phyloP scores from a whole-genome alignment of 2,329 filamentous ascomycete species.

The Pseudogymnoascus verrucosus region DNA sequence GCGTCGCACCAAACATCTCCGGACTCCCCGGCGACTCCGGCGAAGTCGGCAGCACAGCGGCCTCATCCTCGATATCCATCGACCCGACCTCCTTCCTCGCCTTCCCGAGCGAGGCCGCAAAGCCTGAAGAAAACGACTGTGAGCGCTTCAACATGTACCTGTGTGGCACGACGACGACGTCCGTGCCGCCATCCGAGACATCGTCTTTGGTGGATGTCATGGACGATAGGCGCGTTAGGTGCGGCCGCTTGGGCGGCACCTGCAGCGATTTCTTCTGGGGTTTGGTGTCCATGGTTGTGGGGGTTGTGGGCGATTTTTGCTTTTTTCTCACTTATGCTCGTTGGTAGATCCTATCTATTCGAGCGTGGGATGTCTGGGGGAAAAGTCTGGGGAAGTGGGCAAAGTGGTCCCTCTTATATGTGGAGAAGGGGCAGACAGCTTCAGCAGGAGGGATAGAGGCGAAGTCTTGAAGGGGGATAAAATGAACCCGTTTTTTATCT shows the following conservation, averaged over 20 bases:
- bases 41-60: constrained; percentile 15
- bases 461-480: constrained; percentile 4
- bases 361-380: neutral
- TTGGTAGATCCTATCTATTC: neutral
- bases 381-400: constrained; percentile 4
- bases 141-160: constrained; percentile 23
- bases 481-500: neutral
- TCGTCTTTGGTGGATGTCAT: constrained; percentile 29
- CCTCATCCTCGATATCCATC: constrained; percentile 27
- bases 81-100: constrained; percentile 28
- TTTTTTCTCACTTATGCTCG: constrained; percentile 5
- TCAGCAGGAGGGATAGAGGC: neutral
- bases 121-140: constrained; percentile 24
- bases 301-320: neutral
- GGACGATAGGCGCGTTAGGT: constrained; percentile 26
- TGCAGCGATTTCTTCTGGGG: neutral
- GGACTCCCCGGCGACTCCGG: constrained; percentile 20
- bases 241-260: neutral
- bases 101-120: constrained; percentile 29
- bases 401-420: constrained; percentile 3
- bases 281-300: neutral
- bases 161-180: constrained; percentile 27
- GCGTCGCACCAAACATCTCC: neutral
- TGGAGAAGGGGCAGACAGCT: neutral
- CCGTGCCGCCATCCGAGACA: constrained; percentile 23